phyloP scores from a whole-genome alignment of 768 basidiomycete genomes.

The Pulveroboletus ravenelii region DNA sequence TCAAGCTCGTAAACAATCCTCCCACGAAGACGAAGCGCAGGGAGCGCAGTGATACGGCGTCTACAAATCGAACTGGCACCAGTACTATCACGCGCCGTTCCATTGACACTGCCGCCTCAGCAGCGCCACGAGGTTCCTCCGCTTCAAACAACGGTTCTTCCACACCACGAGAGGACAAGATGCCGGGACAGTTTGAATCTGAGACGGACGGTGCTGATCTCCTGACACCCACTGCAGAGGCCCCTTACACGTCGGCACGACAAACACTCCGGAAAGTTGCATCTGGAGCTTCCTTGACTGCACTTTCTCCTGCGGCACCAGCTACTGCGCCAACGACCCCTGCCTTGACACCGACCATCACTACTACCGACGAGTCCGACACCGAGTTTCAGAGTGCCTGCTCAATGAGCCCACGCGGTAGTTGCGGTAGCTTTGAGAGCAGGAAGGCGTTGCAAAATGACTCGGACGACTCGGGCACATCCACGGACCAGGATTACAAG shows the following conservation, averaged over 20 bases:
- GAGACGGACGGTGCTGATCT: slow-evolving; percentile 22
- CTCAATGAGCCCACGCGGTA: slow-evolving; percentile 67
- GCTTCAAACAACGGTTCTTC: slow-evolving; percentile 24
- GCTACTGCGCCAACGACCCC: slow-evolving; percentile 34
- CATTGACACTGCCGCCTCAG: slow-evolving; percentile 20
- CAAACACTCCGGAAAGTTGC: slow-evolving; percentile 31
- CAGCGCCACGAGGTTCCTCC: slow-evolving; percentile 27
- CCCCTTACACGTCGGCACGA: slow-evolving; percentile 3
- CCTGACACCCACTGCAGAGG: slow-evolving; percentile 31
- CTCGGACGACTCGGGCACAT: slow-evolving; percentile 30
- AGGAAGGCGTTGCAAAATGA: slow-evolving; percentile 21
- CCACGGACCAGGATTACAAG: slow-evolving; percentile 29
- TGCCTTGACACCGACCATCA: slow-evolving; percentile 30
- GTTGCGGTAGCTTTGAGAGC: slow-evolving; percentile 47
- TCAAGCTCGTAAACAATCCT: slow-evolving; percentile 32
- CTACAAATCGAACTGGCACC: slow-evolving; percentile 50
- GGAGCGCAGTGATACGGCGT: slow-evolving; percentile 57
- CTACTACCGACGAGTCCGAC: slow-evolving; percentile 68
- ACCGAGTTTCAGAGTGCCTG: slow-evolving; percentile 87
- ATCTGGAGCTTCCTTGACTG: slow-evolving; percentile 28
- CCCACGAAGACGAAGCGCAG: slow-evolving; percentile 38
- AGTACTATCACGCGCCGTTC: slow-evolving; percentile 28
- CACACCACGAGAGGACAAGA: slow-evolving; percentile 32
- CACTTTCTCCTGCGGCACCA: slow-evolving; percentile 20
- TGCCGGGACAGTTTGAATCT: slow-evolving; percentile 39